A percentile compares a stretch with the other conserved stretches of the same genome.
phyloP scores from a whole-genome alignment of 2,329 filamentous ascomycete species.

The Paecilomyces dactylethromorphus region DNA sequence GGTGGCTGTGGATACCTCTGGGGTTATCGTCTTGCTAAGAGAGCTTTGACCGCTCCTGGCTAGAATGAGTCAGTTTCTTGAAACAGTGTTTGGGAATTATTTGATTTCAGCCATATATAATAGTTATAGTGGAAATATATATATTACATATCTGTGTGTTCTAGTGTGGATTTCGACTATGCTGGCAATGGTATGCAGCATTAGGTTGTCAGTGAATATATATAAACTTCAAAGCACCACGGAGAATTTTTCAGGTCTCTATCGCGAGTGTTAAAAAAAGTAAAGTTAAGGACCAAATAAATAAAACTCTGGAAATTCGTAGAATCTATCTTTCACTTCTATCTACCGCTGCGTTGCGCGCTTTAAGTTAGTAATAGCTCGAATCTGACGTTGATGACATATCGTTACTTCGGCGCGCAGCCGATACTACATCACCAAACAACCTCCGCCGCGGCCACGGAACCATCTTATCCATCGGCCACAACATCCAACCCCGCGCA shows the following conservation, averaged over 20 bases:
- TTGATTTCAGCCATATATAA: no score
- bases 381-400: not conserved
- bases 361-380: not conserved
- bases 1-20: not conserved
- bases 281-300: not conserved
- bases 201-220: not conserved
- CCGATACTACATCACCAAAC: not conserved
- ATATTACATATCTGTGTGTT: no score
- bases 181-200: no score
- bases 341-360: not conserved
- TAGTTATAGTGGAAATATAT: no score
- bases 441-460: not conserved
- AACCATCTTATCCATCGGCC: constrained; percentile 1
- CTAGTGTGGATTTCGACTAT: no score
- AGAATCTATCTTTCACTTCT: not conserved
- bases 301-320: not conserved
- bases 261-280: not conserved
- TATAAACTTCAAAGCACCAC: not conserved
- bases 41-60: no score
- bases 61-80: no score
- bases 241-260: no score
- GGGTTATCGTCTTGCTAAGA: not conserved
- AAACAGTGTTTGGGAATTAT: no score
- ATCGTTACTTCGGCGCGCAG: not conserved
- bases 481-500: constrained; percentile 10